Evolutionary conservation across 139 green algal species (phyloP).

Genomic region (Protoeuglena noctilucae): DNA sequence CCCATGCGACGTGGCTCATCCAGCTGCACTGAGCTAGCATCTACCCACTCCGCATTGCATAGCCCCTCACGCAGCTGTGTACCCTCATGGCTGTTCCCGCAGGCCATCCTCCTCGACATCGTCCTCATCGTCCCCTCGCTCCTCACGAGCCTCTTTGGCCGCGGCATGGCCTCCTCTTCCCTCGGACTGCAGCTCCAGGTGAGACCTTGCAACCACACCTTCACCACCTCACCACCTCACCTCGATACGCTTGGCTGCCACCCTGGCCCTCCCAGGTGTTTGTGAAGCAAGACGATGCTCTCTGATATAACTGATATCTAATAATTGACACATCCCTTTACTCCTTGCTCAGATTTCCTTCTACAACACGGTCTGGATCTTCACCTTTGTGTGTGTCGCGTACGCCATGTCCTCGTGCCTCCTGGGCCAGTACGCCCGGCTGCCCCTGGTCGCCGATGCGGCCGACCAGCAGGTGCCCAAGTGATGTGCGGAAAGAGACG

Average conservation of each 20-base stretch:
- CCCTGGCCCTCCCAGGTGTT: slow-evolving; percentile 2
- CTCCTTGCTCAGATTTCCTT: no score
- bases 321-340: slow-evolving; percentile 23
- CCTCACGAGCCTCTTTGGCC: neutral
- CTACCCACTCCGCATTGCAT: no score
- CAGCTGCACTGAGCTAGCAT: no score
- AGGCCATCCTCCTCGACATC: slow-evolving; percentile 63
- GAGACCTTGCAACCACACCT: neutral
- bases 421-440: slow-evolving; percentile 35
- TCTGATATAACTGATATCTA: neutral
- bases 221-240: neutral
- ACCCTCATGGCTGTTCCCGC: no score
- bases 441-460: slow-evolving; percentile 61
- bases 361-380: slow-evolving; percentile 71
- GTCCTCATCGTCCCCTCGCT: slow-evolving; percentile 45
- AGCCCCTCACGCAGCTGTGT: no score
- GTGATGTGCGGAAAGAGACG: no score
- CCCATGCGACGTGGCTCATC: no score
- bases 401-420: slow-evolving; percentile 56
- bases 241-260: slow-evolving; percentile 7
- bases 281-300: neutral
- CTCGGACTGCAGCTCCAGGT: neutral
- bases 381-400: slow-evolving; percentile 42
- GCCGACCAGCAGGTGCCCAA: slow-evolving; percentile 45
- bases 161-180: neutral